Conservation (phyloP, 1,139 yeast species). For the Meyerozyma guilliermondii region DNA sequence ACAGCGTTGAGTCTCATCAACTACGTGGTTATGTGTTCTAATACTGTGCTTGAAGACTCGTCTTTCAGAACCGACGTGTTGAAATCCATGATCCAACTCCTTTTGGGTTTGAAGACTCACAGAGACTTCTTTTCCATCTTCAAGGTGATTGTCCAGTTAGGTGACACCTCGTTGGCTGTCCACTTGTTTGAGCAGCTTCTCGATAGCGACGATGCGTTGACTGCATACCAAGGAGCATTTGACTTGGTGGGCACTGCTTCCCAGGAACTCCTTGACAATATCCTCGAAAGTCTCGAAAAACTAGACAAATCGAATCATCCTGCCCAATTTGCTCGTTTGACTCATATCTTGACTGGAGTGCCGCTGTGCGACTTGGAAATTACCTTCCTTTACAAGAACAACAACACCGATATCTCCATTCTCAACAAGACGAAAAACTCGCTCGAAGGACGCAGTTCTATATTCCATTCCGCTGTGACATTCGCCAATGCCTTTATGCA, state of each 20-base stretch:
- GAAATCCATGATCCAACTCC: slow-evolving; percentile 54
- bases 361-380: slow-evolving; percentile 93
- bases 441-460: slow-evolving; percentile 87
- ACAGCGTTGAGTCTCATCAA: slow-evolving; percentile 53
- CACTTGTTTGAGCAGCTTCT: slow-evolving; percentile 62
- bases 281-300: slow-evolving; percentile 40
- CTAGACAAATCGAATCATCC: slow-evolving; percentile 34
- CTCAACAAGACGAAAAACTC: slow-evolving; percentile 76
- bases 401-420: slow-evolving; percentile 80
- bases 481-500: slow-evolving; percentile 94
- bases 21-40: slow-evolving; percentile 74
- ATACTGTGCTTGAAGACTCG: slow-evolving; percentile 53
- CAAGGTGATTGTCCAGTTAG: slow-evolving; percentile 84
- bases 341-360: slow-evolving; percentile 78
- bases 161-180: slow-evolving; percentile 67
- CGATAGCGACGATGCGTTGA: slow-evolving; percentile 33
- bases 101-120: slow-evolving; percentile 54
- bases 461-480: slow-evolving; percentile 94
- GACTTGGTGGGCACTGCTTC: slow-evolving; percentile 90
- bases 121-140: slow-evolving; percentile 77
- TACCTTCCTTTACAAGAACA: slow-evolving; percentile 81
- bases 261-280: slow-evolving; percentile 77
- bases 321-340: slow-evolving; percentile 39
- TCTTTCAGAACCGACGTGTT: slow-evolving; percentile 63
- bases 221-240: slow-evolving; percentile 92